phyloP scores from a whole-genome alignment of 768 basidiomycete genomes.

The Leucosporidium scottii region DNA sequence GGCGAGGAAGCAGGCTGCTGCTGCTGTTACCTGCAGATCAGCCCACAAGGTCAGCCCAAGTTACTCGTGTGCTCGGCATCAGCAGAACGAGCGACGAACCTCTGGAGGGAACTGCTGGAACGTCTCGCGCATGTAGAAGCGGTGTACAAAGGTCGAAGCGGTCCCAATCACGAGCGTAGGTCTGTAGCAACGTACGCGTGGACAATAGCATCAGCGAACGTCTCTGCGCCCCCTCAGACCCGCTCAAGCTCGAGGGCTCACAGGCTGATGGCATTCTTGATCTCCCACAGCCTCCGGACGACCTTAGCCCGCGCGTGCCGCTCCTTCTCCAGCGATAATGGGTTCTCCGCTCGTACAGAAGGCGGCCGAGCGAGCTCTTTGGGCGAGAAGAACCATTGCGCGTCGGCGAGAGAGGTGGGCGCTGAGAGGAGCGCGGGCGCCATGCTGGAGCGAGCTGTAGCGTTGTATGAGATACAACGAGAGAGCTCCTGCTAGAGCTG shows the following conservation, averaged over 20 bases:
- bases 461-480: too few species aligned
- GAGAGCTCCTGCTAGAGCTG: too few species aligned
- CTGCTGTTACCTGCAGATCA: conserved; percentile 33
- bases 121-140: conserved; percentile 42
- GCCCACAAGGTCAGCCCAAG: background rate
- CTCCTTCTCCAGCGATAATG: conserved; percentile 1
- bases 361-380: conserved; percentile 35
- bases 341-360: conserved; percentile 27
- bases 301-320: too few species aligned
- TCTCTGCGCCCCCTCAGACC: too few species aligned
- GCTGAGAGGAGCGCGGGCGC: background rate
- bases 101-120: conserved; percentile 27
- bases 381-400: conserved; percentile 39
- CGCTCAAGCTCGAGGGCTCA: too few species aligned
- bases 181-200: too few species aligned
- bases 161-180: conserved; percentile 30
- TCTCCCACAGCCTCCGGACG: too few species aligned
- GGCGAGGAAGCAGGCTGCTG: conserved; percentile 40
- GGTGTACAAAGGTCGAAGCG: conserved; percentile 38
- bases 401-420: conserved; percentile 22
- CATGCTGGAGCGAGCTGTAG: too few species aligned
- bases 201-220: too few species aligned
- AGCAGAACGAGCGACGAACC: background rate
- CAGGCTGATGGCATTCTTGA: too few species aligned
- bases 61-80: too few species aligned